Percentiles rank a stretch among this genome's conserved stretches.
Conservation (phyloP, 441 rosid genomes). For the Isatis lusitanica region DNA sequence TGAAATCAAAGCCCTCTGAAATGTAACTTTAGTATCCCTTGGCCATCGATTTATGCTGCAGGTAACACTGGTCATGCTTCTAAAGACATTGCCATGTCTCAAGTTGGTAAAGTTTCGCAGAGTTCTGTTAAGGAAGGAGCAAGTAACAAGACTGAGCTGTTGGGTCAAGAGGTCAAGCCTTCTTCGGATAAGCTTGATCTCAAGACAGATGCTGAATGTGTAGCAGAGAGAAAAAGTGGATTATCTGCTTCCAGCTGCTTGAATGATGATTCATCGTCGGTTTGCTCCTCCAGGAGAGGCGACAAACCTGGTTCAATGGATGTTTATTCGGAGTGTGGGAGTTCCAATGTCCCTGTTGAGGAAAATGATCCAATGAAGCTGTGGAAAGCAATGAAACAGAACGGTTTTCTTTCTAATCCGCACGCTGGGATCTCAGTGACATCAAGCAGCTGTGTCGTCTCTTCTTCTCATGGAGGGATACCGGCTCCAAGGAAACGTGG, state of each 20-base stretch:
- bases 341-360: conserved; percentile 51
- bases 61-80: conserved; percentile 36
- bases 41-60: conserved; percentile 31
- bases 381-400: conserved; percentile 92
- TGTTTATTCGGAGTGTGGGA: conserved; percentile 70
- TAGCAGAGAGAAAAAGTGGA: conserved; percentile 38
- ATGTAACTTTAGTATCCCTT: conserved; percentile 8
- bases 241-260: conserved; percentile 57
- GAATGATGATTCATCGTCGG: conserved; percentile 44
- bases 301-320: conserved; percentile 37
- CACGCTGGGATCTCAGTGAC: conserved; percentile 45
- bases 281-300: conserved; percentile 36
- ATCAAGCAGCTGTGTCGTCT: conserved; percentile 54
- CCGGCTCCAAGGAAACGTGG: conserved; percentile 82
- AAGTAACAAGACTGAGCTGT: conserved; percentile 9
- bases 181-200: conserved; percentile 43
- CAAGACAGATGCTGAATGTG: conserved; percentile 40
- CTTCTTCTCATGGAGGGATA: conserved; percentile 83
- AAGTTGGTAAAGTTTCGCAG: conserved; percentile 25
- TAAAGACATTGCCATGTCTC: conserved; percentile 38
- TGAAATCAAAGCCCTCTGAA: neutral
- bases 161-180: conserved; percentile 34
- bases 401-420: conserved; percentile 65
- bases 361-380: conserved; percentile 64
- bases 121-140: conserved; percentile 27